Percentiles rank a stretch among this genome's conserved stretches.
These are phyloP conservation scores for Verticillium zaregamsianum DNA, from an alignment of 2,329 filamentous ascomycete species.

Conservation along the genomic window DNA sequence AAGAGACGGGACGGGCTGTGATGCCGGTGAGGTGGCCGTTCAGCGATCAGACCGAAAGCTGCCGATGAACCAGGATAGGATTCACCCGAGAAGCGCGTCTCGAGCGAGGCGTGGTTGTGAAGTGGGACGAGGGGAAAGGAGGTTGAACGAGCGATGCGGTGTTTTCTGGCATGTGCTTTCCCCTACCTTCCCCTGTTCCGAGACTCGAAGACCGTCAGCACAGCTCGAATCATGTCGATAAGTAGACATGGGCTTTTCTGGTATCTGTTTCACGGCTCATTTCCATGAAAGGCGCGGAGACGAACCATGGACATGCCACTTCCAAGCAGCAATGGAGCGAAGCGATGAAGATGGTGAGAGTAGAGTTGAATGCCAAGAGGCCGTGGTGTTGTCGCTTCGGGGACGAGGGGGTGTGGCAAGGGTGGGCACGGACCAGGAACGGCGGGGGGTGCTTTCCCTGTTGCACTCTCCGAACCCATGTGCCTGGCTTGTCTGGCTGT, in stretches of 20 bases:
- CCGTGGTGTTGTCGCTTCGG: not conserved
- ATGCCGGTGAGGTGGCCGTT: not conserved
- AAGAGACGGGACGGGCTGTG: not conserved
- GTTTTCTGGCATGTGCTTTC: slow-evolving; percentile 4
- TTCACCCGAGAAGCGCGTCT: not conserved
- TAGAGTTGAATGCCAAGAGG: not conserved
- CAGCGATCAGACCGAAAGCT: not conserved
- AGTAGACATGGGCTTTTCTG: not conserved
- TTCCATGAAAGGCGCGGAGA: not conserved
- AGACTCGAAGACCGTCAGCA: not conserved
- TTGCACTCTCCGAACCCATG: not conserved
- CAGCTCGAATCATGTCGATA: not conserved
- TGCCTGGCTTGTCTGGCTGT: not conserved
- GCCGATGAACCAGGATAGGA: not conserved
- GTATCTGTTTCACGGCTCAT: not conserved
- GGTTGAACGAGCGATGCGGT: slow-evolving; percentile 2
- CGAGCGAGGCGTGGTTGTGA: not conserved
- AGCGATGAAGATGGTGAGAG: not conserved
- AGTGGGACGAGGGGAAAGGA: not conserved
- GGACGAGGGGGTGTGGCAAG: not conserved
- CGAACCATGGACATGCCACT: not conserved
- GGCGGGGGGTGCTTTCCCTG: not conserved
- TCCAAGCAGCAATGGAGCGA: not conserved
- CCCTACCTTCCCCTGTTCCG: not conserved
- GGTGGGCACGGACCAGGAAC: not conserved